Conservation (phyloP, 306 rosid species). For the Malus fusca region DNA sequence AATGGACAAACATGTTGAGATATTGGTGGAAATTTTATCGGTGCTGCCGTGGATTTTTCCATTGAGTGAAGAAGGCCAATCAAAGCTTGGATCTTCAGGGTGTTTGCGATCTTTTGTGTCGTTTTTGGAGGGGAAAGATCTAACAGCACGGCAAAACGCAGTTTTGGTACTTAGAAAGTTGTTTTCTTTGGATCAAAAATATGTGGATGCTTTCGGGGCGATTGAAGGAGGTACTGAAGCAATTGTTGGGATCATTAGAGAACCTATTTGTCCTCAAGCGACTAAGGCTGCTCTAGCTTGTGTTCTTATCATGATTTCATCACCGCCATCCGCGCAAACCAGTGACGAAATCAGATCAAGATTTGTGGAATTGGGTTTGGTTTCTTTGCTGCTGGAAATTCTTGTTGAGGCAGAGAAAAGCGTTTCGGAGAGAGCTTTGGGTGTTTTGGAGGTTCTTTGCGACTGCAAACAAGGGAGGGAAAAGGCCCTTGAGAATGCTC, state of each 20-base stretch:
- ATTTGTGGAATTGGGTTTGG: conserved; percentile 62
- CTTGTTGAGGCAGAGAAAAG: conserved; percentile 62
- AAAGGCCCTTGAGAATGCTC: conserved; percentile 46
- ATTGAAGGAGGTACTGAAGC: conserved; percentile 49
- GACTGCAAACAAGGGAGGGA: conserved; percentile 46
- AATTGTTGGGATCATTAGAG: conserved; percentile 42
- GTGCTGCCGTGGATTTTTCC: conserved; percentile 52
- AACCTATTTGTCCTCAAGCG: conserved; percentile 33
- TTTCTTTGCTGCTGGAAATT: conserved; percentile 45
- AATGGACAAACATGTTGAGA: conserved; percentile 10
- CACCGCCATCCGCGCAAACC: conserved; percentile 12
- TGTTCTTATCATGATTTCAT: conserved; percentile 43
- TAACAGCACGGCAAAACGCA: conserved; percentile 46
- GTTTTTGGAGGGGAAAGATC: conserved; percentile 43
- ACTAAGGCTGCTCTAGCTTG: conserved; percentile 57
- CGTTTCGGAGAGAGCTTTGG: conserved; percentile 54
- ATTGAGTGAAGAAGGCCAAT: conserved; percentile 28
- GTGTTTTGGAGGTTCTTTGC: conserved; percentile 52
- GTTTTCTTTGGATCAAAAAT: conserved; percentile 19
- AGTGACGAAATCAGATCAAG: conserved; percentile 17
- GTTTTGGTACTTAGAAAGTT: conserved; percentile 51
- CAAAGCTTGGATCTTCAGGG: conserved; percentile 32
- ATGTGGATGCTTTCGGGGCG: conserved; percentile 27
- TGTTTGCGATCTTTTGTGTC: conserved; percentile 41
- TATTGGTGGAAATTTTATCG: conserved; percentile 49